Evolutionary conservation across 2,329 filamentous ascomycete genomes (phyloP), one percentile per base, ranked within the genome.

Genomic region (Emericellopsis cladophorae): DNA sequence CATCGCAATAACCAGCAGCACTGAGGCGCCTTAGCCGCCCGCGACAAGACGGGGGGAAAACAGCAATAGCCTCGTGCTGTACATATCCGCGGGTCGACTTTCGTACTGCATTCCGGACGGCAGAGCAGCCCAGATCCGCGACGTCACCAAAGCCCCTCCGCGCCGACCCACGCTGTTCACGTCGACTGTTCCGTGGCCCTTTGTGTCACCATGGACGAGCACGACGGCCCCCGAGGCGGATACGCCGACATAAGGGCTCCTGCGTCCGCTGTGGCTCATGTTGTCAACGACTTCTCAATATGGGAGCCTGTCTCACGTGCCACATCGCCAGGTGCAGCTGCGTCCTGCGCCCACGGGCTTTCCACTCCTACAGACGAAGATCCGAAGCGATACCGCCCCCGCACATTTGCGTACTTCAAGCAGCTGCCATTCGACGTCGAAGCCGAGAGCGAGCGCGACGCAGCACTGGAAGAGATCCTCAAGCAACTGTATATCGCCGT

Each of bases 401-500:
- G 92, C 46, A 95, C 92, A 23, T 98, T 92, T 59, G 87, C 86
- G 45, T 98, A 98, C 68, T 87, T 89, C 59, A 74, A 80, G 50
- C 83, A 92, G 56, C 76, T 98, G 39, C 93, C 93, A 31, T 98
- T 96, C 57, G 65, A 79, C 43, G 81, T 89, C 42, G 93, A 98
- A 61, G 79, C 84, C 55, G 83, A 90, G 47, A 59, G 70, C 29
- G 76, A 88, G 61, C 77, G 89, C 47, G 81, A 93, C 56, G 73
- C 72, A 39, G 87, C 89, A 46, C 68, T 98, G 37, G 73, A 82
- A 36, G 86, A 88, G 57, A 96, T 95, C 51, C 72, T 96, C 50
- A 92, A 89, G 59, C 85, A 95, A 55, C 80, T 98, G 24, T 96
- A 95, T 59, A 85, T 95, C 51, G 78, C 90, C 43, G 72, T 98